Evolutionary conservation across 805 yeast genomes (phyloP), one percentile per base, ranked within the genome.

Genomic region (Clavispora phyllophila): DNA sequence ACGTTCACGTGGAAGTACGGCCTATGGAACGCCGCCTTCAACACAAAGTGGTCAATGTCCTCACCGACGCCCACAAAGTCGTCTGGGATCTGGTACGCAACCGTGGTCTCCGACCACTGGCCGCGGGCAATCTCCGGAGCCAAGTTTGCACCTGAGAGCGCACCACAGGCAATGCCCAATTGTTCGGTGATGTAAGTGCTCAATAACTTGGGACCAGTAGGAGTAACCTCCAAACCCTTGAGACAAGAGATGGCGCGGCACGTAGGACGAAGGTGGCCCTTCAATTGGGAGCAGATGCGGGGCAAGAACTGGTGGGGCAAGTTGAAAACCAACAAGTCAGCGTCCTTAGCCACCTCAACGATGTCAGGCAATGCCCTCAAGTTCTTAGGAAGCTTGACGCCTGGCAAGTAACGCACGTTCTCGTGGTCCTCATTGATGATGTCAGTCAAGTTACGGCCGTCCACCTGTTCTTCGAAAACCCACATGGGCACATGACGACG

Each of bases 1-100:
- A 91, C 95, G 59, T 87, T 78, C 31, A 93, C 99, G 67, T 93
- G 98, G 87, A 93, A 93, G 75, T 93, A 93, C 26, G 95, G 91
- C 73, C 98, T 82, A 75, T 93, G 98, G 86, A 93, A 91, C 40
- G 89, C 75, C 47, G 81, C 81, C 65, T 83, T 87, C 61, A 91
- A 72, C 26, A 85, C 78, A 33, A 64, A 63, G 49, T 80, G 79
- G 62, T 87, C 95, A 45, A 87, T 79, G 60, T 86, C 95, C 49
- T 68, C 61, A 44, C 89, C 90, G 39, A 69, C 68, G 41, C 84
- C 84, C 49, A 73, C 67, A 70, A 72, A 83, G 65, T 88, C 87
- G 22, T 61, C 60, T 44, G 96, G 96, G 19, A 73, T 58, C 44
- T 77, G 81, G 71, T 87, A 93, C 18, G 97, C 99, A 51, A 93